Evolutionary conservation across 371 early-diverging fungal species (phyloP).

Genomic region (Thermomucor indicae-seudaticae): DNA sequence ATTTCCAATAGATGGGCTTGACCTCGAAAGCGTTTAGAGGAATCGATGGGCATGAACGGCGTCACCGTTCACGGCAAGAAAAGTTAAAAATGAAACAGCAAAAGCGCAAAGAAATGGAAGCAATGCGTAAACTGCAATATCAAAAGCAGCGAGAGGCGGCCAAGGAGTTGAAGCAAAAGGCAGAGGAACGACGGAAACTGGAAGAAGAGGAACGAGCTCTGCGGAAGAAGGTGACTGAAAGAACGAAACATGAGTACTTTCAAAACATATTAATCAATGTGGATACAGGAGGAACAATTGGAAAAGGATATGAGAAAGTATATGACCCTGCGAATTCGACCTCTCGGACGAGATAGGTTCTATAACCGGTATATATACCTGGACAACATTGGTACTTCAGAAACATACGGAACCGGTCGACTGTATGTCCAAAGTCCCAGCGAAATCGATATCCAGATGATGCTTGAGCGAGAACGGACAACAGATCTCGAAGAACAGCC

Average conservation of each 20-base stretch:
- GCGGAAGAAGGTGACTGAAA: conserved; percentile 30
- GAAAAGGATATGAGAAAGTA: conserved; percentile 62
- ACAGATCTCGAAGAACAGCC: conserved; percentile 24
- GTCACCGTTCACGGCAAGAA: conserved; percentile 48
- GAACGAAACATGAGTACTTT: not conserved
- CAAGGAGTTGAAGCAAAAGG: conserved; percentile 44
- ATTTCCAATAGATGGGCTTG: not conserved
- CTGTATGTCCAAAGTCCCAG: conserved; percentile 61
- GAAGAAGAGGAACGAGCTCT: conserved; percentile 48
- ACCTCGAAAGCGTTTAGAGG: conserved; percentile 3
- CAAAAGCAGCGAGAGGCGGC: conserved; percentile 41
- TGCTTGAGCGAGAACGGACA: conserved; percentile 35
- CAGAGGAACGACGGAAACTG: conserved; percentile 45
- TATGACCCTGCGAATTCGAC: conserved; percentile 60
- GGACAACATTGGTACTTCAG: conserved; percentile 66
- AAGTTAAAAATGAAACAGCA: conserved; percentile 46
- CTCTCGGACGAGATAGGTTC: conserved; percentile 83
- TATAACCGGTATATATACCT: conserved; percentile 83
- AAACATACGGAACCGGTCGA: conserved; percentile 57
- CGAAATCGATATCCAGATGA: conserved; percentile 43
- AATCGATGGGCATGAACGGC: conserved; percentile 13
- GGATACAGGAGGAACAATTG: conserved; percentile 50
- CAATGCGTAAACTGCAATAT: conserved; percentile 29
- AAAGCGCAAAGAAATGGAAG: conserved; percentile 47
- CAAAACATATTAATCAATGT: not conserved